These are phyloP conservation scores for Fusarium liriodendri DNA, from an alignment of 2,329 filamentous ascomycete species.

Conservation along the genomic window DNA sequence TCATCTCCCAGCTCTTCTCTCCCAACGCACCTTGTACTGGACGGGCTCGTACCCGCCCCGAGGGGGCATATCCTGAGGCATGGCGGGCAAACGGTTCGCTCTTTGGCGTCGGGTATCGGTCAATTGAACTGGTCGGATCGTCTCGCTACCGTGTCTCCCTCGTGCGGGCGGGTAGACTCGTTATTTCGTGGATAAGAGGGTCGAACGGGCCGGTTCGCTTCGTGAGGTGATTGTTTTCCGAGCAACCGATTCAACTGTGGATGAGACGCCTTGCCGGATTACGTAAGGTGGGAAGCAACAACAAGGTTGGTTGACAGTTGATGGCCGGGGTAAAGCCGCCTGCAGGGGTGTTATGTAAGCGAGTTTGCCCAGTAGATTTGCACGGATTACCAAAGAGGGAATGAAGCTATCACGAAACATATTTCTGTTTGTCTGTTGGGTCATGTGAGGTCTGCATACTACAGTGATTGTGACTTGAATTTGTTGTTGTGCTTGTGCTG, in stretches of 20 bases:
- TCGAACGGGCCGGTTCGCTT: not conserved
- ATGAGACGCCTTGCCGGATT: slow-evolving; percentile 29
- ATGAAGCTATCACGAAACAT: slow-evolving; percentile 28
- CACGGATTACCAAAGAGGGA: slow-evolving; percentile 27
- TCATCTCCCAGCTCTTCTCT: not conserved
- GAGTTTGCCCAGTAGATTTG: slow-evolving; percentile 23
- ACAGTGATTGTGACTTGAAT: not conserved
- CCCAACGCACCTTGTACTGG: slow-evolving; percentile 86
- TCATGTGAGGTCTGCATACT: not conserved
- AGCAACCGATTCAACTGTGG: slow-evolving; percentile 28
- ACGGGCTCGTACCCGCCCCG: slow-evolving; percentile 93
- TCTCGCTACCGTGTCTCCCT: slow-evolving; percentile 23
- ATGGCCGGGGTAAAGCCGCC: slow-evolving; percentile 11
- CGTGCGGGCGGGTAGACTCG: slow-evolving; percentile 17
- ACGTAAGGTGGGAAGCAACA: slow-evolving; percentile 35
- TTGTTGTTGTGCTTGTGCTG: not conserved
- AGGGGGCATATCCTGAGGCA: slow-evolving; percentile 99
- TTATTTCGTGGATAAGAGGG: not conserved
- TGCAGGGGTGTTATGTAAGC: slow-evolving; percentile 16
- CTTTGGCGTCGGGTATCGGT: slow-evolving; percentile 19
- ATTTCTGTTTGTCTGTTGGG: not conserved
- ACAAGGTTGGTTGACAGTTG: not conserved
- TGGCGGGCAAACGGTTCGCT: slow-evolving; percentile 59
- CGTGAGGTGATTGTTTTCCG: slow-evolving; percentile 46
- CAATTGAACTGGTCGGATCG: slow-evolving; percentile 13